Evolutionary conservation across 345 rosid species (phyloP).

Genomic region (Lepidium didymum): DNA sequence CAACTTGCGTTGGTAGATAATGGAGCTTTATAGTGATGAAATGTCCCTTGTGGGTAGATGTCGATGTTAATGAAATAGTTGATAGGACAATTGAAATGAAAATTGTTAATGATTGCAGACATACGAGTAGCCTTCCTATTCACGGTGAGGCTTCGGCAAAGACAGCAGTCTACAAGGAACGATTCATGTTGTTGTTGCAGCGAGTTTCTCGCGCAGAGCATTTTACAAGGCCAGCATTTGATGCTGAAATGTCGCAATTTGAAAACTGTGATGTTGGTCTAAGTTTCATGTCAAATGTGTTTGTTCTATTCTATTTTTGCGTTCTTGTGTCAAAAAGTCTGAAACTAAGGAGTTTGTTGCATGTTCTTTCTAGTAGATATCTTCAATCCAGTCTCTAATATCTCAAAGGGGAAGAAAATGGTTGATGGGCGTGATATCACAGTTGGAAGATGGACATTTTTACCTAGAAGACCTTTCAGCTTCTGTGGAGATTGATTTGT

Average conservation of each 20-base stretch:
- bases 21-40: not conserved
- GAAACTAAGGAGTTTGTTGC: not conserved
- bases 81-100: not conserved
- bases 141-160: constrained; percentile 83
- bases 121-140: constrained; percentile 46
- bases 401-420: constrained; percentile 73
- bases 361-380: constrained; percentile 43
- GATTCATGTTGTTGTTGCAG: constrained; percentile 69
- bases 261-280: constrained; percentile 67
- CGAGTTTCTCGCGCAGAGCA: constrained; percentile 75
- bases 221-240: constrained; percentile 72
- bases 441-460: constrained; percentile 97
- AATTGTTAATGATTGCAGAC: constrained; percentile 31
- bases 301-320: not conserved
- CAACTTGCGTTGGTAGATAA: not conserved
- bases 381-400: constrained; percentile 72
- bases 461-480: constrained; percentile 86
- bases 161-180: constrained; percentile 59
- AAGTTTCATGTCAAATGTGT: not conserved
- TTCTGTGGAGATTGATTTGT: constrained; percentile 80
- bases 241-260: constrained; percentile 43
- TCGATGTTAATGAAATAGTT: not conserved
- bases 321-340: not conserved
- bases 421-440: constrained; percentile 96
- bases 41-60: not conserved